Conservation (phyloP, 176 grass and related monocot genomes). For the Aechmea fasciata region DNA sequence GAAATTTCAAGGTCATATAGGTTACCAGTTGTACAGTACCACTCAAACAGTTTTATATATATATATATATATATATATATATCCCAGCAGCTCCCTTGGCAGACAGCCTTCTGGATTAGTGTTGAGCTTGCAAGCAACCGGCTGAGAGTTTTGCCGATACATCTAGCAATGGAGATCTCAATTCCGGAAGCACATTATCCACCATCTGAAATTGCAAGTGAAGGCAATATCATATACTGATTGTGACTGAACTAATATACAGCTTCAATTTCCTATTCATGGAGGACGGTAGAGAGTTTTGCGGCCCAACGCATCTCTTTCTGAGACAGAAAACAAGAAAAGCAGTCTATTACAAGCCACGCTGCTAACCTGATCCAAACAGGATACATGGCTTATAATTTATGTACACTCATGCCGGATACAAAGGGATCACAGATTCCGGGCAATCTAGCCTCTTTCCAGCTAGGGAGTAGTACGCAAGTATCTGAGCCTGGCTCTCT, state of each 20-base stretch:
- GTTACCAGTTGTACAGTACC: no score
- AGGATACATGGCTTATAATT: neutral
- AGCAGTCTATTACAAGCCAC: neutral
- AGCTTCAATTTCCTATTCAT: neutral
- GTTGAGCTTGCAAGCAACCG: no score
- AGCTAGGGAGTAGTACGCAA: conserved; percentile 29
- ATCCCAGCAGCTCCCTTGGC: no score
- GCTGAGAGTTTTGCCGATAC: no score
- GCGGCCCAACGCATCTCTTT: neutral
- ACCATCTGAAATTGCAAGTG: no score
- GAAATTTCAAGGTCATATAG: no score
- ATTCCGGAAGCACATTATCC: no score
- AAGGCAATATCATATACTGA: no score
- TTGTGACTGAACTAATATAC: neutral
- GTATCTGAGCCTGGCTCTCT: conserved; percentile 23
- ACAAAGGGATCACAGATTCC: conserved; percentile 7
- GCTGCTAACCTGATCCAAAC: neutral
- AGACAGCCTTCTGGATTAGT: no score
- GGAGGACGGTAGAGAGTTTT: neutral
- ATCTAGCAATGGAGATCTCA: no score
- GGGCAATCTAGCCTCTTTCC: conserved; percentile 24
- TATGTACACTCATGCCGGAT: neutral
- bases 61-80: no score
- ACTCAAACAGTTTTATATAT: no score
- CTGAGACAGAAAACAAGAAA: neutral